Percentiles rank a stretch among this genome's conserved stretches.
Conservation (phyloP, 2,329 filamentous ascomycete species). For the Sporothrix brasiliensis region DNA sequence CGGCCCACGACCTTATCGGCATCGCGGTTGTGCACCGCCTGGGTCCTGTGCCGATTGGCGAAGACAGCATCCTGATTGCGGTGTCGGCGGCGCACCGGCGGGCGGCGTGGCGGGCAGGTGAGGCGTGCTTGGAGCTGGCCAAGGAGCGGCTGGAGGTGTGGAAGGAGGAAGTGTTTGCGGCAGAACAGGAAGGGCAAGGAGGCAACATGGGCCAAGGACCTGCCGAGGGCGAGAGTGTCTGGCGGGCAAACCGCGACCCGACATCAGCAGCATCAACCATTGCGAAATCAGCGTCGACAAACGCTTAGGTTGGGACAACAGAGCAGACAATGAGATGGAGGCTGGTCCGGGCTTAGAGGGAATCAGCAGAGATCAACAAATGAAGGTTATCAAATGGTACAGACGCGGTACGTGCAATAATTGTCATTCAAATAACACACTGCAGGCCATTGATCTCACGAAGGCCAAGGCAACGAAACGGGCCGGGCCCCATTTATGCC, state of each 20-base stretch:
- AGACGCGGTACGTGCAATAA: no score
- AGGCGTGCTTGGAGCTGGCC: constrained; percentile 84
- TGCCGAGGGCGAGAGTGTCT: constrained; percentile 45
- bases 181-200: background rate
- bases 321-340: background rate
- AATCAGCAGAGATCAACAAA: no score
- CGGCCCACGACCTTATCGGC: constrained; percentile 67
- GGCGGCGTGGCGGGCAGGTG: constrained; percentile 83
- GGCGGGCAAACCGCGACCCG: constrained; percentile 30
- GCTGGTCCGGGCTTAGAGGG: background rate
- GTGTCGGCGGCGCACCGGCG: constrained; percentile 81
- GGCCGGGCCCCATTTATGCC: no score
- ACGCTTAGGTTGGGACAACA: background rate
- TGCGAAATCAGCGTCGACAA: background rate
- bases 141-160: constrained; percentile 91
- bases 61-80: constrained; percentile 90
- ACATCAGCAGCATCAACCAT: background rate
- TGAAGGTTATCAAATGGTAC: no score
- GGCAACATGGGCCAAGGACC: background rate
- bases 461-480: no score
- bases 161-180: constrained; percentile 86
- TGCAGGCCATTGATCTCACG: no score
- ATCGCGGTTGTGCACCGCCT: constrained; percentile 84
- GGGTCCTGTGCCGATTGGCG: constrained; percentile 82
- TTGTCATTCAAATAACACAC: no score